Evolutionary conservation across 495 filamentous ascomycete species (phyloP).

Genomic region (Penicillium subrubescens): DNA sequence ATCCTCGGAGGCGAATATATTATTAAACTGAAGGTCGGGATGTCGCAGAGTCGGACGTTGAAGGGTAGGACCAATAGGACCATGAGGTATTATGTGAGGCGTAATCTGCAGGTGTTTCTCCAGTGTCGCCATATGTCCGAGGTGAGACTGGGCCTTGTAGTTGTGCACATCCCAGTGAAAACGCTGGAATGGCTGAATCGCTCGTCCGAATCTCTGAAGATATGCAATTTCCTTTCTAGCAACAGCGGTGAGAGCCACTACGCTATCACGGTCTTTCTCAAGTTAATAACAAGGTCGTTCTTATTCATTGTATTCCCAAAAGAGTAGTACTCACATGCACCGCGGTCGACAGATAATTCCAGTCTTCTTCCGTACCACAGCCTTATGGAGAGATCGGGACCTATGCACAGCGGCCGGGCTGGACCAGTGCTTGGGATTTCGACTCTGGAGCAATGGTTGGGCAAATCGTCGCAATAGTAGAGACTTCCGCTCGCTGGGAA

Average conservation of each 20-base stretch:
- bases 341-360: slow-evolving; percentile 16
- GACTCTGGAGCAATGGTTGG: not conserved
- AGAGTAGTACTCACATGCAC: slow-evolving; percentile 19
- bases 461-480: slow-evolving; percentile 16
- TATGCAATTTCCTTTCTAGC: slow-evolving; percentile 25
- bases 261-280: slow-evolving; percentile 9
- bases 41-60: slow-evolving; percentile 20
- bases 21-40: slow-evolving; percentile 30
- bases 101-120: slow-evolving; percentile 22
- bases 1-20: slow-evolving; percentile 19
- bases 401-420: slow-evolving; percentile 19
- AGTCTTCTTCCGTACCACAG: slow-evolving; percentile 24
- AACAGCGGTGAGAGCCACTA: slow-evolving; percentile 13
- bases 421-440: not conserved
- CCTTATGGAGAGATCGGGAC: slow-evolving; percentile 22
- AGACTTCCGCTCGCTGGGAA: slow-evolving; percentile 25
- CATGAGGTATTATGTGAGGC: slow-evolving; percentile 10
- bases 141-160: slow-evolving; percentile 18
- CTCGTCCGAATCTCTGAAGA: slow-evolving; percentile 15
- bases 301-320: not conserved
- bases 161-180: slow-evolving; percentile 20
- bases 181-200: slow-evolving; percentile 22
- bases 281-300: not conserved
- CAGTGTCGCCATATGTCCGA: slow-evolving; percentile 16
- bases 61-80: not conserved